phyloP scores from a whole-genome alignment of 805 yeast species.

The Cyberlindnera suaveolens region DNA sequence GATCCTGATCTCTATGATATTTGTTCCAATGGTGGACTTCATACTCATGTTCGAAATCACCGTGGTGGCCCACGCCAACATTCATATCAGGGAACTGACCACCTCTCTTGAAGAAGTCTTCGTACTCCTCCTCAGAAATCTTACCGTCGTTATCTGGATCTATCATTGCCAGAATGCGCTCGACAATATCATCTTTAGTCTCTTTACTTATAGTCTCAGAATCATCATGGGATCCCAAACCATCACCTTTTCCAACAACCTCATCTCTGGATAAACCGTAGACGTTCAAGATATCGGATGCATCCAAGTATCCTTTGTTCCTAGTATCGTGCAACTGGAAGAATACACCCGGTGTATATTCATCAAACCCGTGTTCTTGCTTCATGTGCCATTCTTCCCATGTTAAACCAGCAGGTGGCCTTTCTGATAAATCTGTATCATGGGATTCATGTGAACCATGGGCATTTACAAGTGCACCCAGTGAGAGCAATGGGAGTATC shows the following conservation, averaged over 20 bases:
- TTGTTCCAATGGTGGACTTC: slow-evolving; percentile 93
- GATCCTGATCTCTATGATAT: slow-evolving; percentile 71
- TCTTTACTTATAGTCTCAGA: slow-evolving; percentile 52
- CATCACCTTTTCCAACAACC: slow-evolving; percentile 84
- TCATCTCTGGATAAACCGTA: slow-evolving; percentile 74
- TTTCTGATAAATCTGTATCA: slow-evolving; percentile 22
- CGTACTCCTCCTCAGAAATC: slow-evolving; percentile 66
- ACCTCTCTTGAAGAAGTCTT: slow-evolving; percentile 51
- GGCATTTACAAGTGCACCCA: slow-evolving; percentile 3
- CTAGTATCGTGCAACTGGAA: slow-evolving; percentile 75
- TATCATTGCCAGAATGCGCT: slow-evolving; percentile 48
- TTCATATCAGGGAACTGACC: slow-evolving; percentile 87
- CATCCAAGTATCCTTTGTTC: slow-evolving; percentile 48
- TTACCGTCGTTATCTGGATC: slow-evolving; percentile 64
- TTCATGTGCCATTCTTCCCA: slow-evolving; percentile 93
- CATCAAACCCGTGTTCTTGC: slow-evolving; percentile 76
- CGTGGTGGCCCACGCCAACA: slow-evolving; percentile 90
- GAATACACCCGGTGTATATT: slow-evolving; percentile 67
- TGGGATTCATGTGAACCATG: slow-evolving; percentile 15
- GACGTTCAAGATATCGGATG: slow-evolving; percentile 62
- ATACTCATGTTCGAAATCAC: slow-evolving; percentile 88
- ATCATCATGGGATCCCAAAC: slow-evolving; percentile 75
- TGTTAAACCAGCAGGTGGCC: slow-evolving; percentile 45
- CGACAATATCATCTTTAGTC: slow-evolving; percentile 46
- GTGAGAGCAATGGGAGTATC: background rate